phyloP scores from a whole-genome alignment of 306 rosid genomes.

The Vigna trinervia region DNA sequence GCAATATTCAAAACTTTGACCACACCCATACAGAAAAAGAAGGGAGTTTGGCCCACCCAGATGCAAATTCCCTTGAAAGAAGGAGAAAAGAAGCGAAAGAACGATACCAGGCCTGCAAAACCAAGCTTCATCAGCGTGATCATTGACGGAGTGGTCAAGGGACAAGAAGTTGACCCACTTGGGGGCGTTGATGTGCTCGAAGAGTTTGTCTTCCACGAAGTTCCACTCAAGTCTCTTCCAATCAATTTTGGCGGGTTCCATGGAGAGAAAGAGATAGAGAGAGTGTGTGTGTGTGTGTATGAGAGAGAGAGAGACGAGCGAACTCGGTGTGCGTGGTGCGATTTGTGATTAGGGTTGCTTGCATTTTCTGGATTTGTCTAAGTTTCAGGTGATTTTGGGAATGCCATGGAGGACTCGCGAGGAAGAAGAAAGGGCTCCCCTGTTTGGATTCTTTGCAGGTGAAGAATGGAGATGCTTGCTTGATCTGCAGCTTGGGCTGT shows the following conservation, averaged over 20 bases:
- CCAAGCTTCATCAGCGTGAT: slow-evolving; percentile 75
- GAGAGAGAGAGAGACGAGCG: not conserved
- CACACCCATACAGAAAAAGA: not conserved
- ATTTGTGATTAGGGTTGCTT: too few species aligned
- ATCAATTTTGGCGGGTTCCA: slow-evolving; percentile 97
- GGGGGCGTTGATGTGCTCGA: slow-evolving; percentile 89
- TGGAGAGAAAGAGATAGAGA: slow-evolving; percentile 22
- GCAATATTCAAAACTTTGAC: not conserved
- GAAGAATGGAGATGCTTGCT: too few species aligned
- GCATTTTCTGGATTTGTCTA: too few species aligned
- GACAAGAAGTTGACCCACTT: slow-evolving; percentile 90
- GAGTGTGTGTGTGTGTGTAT: not conserved
- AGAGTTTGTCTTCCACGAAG: slow-evolving; percentile 75
- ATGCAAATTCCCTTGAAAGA: slow-evolving; percentile 2
- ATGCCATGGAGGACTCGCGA: too few species aligned
- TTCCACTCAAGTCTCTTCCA: slow-evolving; percentile 88
- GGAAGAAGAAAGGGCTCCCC: too few species aligned
- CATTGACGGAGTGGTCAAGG: slow-evolving; percentile 34
- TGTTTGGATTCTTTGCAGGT: too few species aligned
- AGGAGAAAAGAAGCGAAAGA: not conserved
- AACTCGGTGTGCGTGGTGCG: too few species aligned
- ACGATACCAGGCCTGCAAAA: slow-evolving; percentile 79
- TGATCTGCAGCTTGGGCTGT: too few species aligned
- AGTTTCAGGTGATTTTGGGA: too few species aligned
- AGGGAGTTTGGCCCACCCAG: slow-evolving; percentile 1